Conservation (phyloP, 495 filamentous ascomycete species). For the Penicillium odoratum region DNA sequence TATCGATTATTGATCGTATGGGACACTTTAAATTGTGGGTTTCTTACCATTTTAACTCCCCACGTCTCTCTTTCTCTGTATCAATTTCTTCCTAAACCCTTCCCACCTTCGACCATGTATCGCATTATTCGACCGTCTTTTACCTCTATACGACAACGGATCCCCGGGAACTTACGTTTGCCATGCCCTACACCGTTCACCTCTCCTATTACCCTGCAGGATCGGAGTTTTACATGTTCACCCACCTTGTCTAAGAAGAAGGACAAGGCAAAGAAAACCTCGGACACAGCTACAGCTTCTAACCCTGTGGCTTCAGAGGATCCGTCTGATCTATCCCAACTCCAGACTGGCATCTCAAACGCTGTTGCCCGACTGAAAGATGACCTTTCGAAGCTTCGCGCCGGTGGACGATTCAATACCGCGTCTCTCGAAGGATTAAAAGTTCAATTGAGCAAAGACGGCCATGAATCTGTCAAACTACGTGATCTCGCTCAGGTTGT, state of each 20-base stretch:
- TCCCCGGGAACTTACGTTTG: not conserved
- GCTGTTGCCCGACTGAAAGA: slow-evolving; percentile 57
- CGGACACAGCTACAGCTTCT: slow-evolving; percentile 6
- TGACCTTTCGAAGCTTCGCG: slow-evolving; percentile 64
- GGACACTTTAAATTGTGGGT: too few relatives aligned
- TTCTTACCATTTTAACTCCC: too few relatives aligned
- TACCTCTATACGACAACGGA: not conserved
- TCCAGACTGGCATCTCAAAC: slow-evolving; percentile 59
- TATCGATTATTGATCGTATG: not conserved
- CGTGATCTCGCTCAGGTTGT: slow-evolving; percentile 76
- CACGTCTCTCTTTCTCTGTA: not conserved
- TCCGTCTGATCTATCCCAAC: slow-evolving; percentile 66
- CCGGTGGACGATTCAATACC: slow-evolving; percentile 68
- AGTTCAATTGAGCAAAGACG: slow-evolving; percentile 58
- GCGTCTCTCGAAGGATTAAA: slow-evolving; percentile 63
- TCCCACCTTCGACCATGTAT: not conserved
- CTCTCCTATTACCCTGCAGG: not conserved
- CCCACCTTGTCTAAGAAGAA: slow-evolving; percentile 39
- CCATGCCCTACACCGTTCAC: not conserved
- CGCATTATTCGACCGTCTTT: not conserved
- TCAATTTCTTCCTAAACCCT: not conserved
- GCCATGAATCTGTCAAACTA: slow-evolving; percentile 50
- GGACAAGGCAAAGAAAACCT: slow-evolving; percentile 32
- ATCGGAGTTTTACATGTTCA: slow-evolving; percentile 28
- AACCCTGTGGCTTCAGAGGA: slow-evolving; percentile 41